Percentiles rank a stretch among this genome's conserved stretches.
Conservation (phyloP, 805 yeast species). For the Candida fluviatilis region DNA sequence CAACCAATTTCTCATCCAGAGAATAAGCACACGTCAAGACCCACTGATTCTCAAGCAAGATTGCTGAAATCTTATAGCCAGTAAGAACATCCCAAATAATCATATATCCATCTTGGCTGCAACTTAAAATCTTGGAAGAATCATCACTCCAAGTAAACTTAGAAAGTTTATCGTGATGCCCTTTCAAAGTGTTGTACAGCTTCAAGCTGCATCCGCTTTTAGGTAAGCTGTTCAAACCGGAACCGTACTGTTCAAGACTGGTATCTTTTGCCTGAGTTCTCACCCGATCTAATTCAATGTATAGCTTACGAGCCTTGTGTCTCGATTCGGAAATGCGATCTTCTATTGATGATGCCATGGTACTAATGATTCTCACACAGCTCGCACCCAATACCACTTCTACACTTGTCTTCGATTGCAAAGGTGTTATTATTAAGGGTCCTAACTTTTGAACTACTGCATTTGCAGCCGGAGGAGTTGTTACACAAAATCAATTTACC, state of each 20-base stretch:
- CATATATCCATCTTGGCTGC: slow-evolving; percentile 84
- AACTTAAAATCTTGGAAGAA: slow-evolving; percentile 58
- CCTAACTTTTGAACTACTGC: too few relatives aligned
- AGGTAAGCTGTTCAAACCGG: slow-evolving; percentile 28
- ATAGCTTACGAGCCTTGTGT: slow-evolving; percentile 43
- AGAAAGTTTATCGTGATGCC: slow-evolving; percentile 73
- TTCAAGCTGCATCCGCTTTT: slow-evolving; percentile 21
- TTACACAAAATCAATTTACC: slow-evolving; percentile 2
- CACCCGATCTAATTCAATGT: slow-evolving; percentile 44
- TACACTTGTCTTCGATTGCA: too few relatives aligned
- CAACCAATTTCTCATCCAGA: slow-evolving; percentile 62
- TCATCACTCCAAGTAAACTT: slow-evolving; percentile 66
- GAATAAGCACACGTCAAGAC: slow-evolving; percentile 72
- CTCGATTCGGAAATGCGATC: slow-evolving; percentile 24
- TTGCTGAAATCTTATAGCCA: slow-evolving; percentile 66
- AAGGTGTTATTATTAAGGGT: too few relatives aligned
- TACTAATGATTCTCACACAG: neutral
- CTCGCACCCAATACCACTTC: neutral
- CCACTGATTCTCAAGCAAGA: slow-evolving; percentile 74
- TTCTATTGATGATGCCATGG: slow-evolving; percentile 1
- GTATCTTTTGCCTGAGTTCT: slow-evolving; percentile 43
- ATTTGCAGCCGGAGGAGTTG: neutral
- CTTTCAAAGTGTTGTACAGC: slow-evolving; percentile 40
- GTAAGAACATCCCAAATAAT: slow-evolving; percentile 78
- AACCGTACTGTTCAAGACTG: slow-evolving; percentile 37